Percentiles rank a stretch among this genome's conserved stretches.
Evolutionary conservation across 140 eudicot genomes (phyloP).

Genomic region (Senecio squalidus): DNA sequence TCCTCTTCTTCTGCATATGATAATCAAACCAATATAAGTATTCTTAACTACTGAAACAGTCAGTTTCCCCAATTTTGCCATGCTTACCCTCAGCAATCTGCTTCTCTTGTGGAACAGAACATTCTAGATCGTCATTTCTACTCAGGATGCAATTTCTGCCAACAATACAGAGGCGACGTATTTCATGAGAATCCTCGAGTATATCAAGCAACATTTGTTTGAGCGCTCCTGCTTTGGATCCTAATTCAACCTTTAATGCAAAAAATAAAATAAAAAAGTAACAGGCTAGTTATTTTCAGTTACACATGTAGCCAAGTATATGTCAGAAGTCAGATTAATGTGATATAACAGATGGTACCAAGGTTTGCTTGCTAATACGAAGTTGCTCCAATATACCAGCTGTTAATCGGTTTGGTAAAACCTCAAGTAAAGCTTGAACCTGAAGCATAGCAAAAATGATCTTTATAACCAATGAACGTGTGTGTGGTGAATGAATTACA

Average conservation of each 20-base stretch:
- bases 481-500: constrained; percentile 2
- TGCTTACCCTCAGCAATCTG: constrained; percentile 88
- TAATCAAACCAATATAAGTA: constrained; percentile 8
- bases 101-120: constrained; percentile 82
- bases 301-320: not conserved
- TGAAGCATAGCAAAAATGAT: constrained; percentile 29
- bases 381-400: constrained; percentile 89
- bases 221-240: constrained; percentile 88
- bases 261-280: not conserved
- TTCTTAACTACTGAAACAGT: not conserved
- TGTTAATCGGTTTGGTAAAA: constrained; percentile 85
- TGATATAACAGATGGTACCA: constrained; percentile 42
- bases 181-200: constrained; percentile 93
- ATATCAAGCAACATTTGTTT: constrained; percentile 97
- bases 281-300: constrained; percentile 10
- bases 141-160: constrained; percentile 80
- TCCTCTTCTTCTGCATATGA: constrained; percentile 87
- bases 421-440: constrained; percentile 93
- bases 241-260: constrained; percentile 73
- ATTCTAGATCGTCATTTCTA: constrained; percentile 58
- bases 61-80: not conserved
- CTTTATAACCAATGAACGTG: constrained; percentile 2
- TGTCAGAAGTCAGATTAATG: not conserved
- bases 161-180: constrained; percentile 87
- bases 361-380: constrained; percentile 89